Evolutionary conservation across 2,329 filamentous ascomycete species (phyloP).

Genomic region (Paramyrothecium roridum): DNA sequence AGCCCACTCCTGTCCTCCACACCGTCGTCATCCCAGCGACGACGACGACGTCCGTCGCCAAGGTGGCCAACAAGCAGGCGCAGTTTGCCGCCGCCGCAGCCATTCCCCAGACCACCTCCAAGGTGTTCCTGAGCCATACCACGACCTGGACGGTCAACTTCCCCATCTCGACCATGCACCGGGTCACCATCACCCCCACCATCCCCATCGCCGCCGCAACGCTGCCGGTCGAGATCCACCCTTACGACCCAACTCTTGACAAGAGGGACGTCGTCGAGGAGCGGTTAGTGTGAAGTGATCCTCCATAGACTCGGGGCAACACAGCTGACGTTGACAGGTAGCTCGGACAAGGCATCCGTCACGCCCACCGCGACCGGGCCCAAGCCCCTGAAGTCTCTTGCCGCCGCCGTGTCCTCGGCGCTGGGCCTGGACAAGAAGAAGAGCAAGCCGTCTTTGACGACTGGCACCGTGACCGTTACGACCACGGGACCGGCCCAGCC

Average conservation of each 20-base stretch:
- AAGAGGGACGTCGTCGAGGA: conserved; percentile 3
- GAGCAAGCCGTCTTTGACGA: neutral
- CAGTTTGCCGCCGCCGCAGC: neutral
- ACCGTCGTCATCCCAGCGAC: neutral
- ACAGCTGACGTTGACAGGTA: neutral
- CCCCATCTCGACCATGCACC: conserved; percentile 33
- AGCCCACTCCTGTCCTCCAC: conserved; percentile 6
- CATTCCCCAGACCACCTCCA: neutral
- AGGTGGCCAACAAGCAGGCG: neutral
- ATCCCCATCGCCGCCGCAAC: neutral
- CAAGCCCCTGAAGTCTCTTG: too few species aligned
- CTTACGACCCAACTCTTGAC: neutral
- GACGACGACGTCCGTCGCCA: neutral
- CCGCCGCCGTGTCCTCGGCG: too few species aligned
- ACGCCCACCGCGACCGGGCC: too few species aligned
- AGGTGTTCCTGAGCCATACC: conserved; percentile 21
- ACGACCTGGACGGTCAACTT: conserved; percentile 37
- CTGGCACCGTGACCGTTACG: neutral
- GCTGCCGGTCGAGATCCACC: neutral
- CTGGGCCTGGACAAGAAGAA: neutral
- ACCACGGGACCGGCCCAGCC: neutral
- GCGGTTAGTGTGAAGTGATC: neutral
- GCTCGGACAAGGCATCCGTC: neutral
- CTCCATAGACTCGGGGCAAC: neutral
- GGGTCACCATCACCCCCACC: conserved; percentile 20